Evolutionary conservation across 495 filamentous ascomycete genomes (phyloP).

Genomic region (Tuber magnatum): DNA sequence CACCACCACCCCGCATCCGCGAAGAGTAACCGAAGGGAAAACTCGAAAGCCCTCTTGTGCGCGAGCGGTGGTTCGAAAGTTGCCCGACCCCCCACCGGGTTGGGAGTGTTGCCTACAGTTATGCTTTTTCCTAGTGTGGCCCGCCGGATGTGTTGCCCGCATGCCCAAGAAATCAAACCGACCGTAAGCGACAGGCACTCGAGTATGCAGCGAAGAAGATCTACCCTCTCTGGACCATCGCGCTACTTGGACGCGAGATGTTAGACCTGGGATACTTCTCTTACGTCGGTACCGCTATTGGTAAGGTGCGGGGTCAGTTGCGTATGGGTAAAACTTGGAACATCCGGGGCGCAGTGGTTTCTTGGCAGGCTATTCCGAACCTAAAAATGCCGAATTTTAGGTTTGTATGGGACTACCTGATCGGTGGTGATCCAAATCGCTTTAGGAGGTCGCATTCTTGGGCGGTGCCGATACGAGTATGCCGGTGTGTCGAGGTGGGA

Average conservation of each 20-base stretch:
- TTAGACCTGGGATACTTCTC: too few relatives aligned
- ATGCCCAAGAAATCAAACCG: neutral
- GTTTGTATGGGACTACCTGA: neutral
- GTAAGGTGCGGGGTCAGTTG: neutral
- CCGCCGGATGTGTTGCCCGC: neutral
- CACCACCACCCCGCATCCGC: too few relatives aligned
- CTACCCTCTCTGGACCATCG: neutral
- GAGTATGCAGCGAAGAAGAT: neutral
- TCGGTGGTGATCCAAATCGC: neutral
- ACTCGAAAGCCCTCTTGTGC: too few relatives aligned
- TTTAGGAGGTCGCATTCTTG: neutral
- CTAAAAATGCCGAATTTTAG: neutral
- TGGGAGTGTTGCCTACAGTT: neutral
- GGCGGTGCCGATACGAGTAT: too few relatives aligned
- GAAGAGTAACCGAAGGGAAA: too few relatives aligned
- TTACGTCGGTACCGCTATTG: neutral
- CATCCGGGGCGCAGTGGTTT: too few relatives aligned
- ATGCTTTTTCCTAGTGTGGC: neutral
- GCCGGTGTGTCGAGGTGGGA: too few relatives aligned
- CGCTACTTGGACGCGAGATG: neutral
- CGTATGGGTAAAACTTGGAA: neutral
- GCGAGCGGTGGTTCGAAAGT: too few relatives aligned
- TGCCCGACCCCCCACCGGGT: too few relatives aligned
- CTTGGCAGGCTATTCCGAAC: neutral
- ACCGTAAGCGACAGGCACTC: neutral